phyloP scores from a whole-genome alignment of 768 basidiomycete genomes.

The Leccinum pellstonianum region DNA sequence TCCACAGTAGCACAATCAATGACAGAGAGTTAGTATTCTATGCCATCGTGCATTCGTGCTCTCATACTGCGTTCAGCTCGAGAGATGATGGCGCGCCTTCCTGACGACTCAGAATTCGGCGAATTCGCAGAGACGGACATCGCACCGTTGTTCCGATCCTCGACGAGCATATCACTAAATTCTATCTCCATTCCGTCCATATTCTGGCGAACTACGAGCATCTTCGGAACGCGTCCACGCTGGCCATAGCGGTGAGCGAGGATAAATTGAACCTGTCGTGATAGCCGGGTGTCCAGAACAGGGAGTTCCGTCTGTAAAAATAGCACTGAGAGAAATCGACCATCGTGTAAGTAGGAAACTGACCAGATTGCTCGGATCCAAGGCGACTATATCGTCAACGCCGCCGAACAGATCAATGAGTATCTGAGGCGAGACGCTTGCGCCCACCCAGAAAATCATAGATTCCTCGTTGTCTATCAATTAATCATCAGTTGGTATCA shows the following conservation, averaged over 20 bases:
- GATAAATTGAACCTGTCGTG: slow-evolving; percentile 83
- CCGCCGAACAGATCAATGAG: slow-evolving; percentile 76
- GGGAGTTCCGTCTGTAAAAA: slow-evolving; percentile 65
- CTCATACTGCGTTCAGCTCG: slow-evolving; percentile 49
- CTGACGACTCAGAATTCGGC: slow-evolving; percentile 27
- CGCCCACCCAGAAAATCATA: slow-evolving; percentile 89
- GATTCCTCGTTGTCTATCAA: slow-evolving; percentile 80
- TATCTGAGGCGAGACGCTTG: slow-evolving; percentile 76
- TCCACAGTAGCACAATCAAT: slow-evolving; percentile 44
- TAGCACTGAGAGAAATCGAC: slow-evolving; percentile 3
- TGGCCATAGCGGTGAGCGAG: slow-evolving; percentile 62
- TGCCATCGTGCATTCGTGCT: background rate
- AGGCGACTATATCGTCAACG: slow-evolving; percentile 65
- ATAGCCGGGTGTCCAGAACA: slow-evolving; percentile 67
- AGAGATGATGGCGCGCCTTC: slow-evolving; percentile 62
- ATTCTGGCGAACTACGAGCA: slow-evolving; percentile 86
- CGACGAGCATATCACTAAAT: slow-evolving; percentile 95
- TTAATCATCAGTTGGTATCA: slow-evolving; percentile 9
- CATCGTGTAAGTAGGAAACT: slow-evolving; percentile 19
- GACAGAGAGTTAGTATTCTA: slow-evolving; percentile 52
- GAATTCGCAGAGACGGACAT: slow-evolving; percentile 59
- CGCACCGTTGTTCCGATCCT: slow-evolving; percentile 96
- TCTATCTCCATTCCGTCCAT: slow-evolving; percentile 92
- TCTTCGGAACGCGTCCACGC: slow-evolving; percentile 54
- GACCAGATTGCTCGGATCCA: slow-evolving; percentile 68